Base-by-base conservation (phyloP, 768 basidiomycete species). In the Strobilomyces dryophilus region DNA sequence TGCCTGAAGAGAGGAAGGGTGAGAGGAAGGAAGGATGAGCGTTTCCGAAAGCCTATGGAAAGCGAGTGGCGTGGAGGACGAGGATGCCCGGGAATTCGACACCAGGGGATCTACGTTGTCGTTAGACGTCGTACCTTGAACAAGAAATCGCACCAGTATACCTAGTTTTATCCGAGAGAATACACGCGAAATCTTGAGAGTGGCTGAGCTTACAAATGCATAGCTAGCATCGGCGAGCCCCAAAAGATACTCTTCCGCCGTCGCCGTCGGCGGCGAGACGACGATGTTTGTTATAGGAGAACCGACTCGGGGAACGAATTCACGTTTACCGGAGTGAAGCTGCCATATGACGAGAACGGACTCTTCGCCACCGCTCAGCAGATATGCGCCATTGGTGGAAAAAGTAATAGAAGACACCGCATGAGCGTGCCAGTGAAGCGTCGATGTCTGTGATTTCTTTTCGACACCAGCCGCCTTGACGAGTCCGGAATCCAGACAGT, bases 291-390 rank as follows among this genome's bases (percentile, higher is more conserved):
- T 79, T 49, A 98, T 89, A 5, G 93, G 85, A 4, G 92, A 86
- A 17, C 95, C 95, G 11, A 98, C 77, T 47, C 97, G 83, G 31
- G 97, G 94, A 2, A 98, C 81, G 65, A 92, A 98, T 67, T 97
- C 94, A 66, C 85, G 87, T 69, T 84, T 89, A 5, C 90, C 89
- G 0, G 87, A 83, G 57, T 92, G 86, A 39, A 99, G 68, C 65
- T 97, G 92, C 97, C 97, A 99, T 53, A 95, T 87, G 36, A 98
- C 95, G n/a, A 99, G 71, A 10, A 98, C 95, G 31, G 89, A 81
- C 68, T 98, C 97, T 69, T 97, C 92, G 42, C 97, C 97, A 56
- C 93, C 95, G 55, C 90, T 95, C 45, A 98, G 72, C 17, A 99
- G 71, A 67, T 97, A 95, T 8, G 92, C 87, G 12, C 97, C 97